A percentile compares a stretch with the other conserved stretches of the same genome.
These are phyloP conservation scores for Vickermania spadyakhi DNA, from an alignment of 208 protist species.

Conservation along the genomic window DNA sequence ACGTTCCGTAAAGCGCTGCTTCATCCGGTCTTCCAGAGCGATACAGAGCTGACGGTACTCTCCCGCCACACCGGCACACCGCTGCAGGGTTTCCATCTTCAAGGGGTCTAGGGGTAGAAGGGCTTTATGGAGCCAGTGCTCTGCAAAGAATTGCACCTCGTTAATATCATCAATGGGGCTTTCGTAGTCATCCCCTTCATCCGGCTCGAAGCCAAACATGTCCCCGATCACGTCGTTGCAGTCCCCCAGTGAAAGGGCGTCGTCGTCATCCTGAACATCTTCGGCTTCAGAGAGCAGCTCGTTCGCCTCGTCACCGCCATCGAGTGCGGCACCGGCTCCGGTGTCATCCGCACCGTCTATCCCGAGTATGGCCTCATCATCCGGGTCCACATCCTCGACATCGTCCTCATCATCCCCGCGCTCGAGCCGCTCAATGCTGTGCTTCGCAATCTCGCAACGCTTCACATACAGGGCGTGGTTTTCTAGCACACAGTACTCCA, in stretches of 20 bases:
- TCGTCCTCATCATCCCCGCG: conserved; percentile 13
- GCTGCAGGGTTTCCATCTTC: not conserved
- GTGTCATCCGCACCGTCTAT: conserved; percentile 25
- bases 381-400: conserved; percentile 21
- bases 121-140: conserved; percentile 1
- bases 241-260: not conserved
- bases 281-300: conserved; percentile 28
- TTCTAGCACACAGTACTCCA: conserved; percentile 73
- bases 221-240: conserved; percentile 3
- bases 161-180: conserved; percentile 85
- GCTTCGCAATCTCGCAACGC: conserved; percentile 46
- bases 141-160: conserved; percentile 50
- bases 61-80: not conserved
- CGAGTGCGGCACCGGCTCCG: conserved; percentile 15
- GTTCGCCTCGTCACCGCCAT: conserved; percentile 18
- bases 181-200: conserved; percentile 81
- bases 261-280: conserved; percentile 18
- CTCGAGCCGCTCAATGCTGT: conserved; percentile 47
- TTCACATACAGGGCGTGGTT: conserved; percentile 46
- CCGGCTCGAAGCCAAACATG: conserved; percentile 17
- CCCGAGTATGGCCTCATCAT: conserved; percentile 38
- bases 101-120: no score
- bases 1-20: conserved; percentile 6
- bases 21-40: conserved; percentile 7
- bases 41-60: conserved; percentile 5